phyloP scores from a whole-genome alignment of 768 basidiomycete genomes.

The Calvatia gigantea region DNA sequence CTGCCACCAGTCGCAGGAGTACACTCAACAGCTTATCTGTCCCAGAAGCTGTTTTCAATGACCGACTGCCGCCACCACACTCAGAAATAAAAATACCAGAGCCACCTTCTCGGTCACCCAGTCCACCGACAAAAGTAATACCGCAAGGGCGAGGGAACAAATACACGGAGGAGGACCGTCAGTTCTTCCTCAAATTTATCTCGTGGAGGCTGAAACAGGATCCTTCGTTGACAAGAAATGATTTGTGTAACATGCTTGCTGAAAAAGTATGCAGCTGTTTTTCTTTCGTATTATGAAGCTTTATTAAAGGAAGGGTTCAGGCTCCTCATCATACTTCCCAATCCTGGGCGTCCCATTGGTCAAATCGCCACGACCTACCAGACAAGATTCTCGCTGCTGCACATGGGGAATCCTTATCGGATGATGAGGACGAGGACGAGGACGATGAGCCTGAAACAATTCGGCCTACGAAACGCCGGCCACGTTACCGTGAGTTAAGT shows the following conservation, averaged over 20 bases:
- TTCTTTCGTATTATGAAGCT: neutral
- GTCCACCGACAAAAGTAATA: slow-evolving; percentile 53
- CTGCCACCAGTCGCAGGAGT: slow-evolving; percentile 31
- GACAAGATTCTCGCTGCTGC: slow-evolving; percentile 58
- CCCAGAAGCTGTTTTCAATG: slow-evolving; percentile 42
- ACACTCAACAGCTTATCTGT: slow-evolving; percentile 64
- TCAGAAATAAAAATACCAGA: slow-evolving; percentile 55
- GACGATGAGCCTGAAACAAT: slow-evolving; percentile 17
- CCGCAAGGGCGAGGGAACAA: slow-evolving; percentile 49
- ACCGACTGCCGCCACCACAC: slow-evolving; percentile 56
- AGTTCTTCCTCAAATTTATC: slow-evolving; percentile 65
- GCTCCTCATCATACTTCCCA: slow-evolving; percentile 61
- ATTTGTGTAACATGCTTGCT: slow-evolving; percentile 51
- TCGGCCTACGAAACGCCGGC: slow-evolving; percentile 14
- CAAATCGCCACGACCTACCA: slow-evolving; percentile 57
- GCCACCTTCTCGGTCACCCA: slow-evolving; percentile 68
- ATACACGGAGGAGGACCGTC: slow-evolving; percentile 64
- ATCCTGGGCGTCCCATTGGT: slow-evolving; percentile 72
- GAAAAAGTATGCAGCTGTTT: slow-evolving; percentile 47
- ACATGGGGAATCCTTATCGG: slow-evolving; percentile 25
- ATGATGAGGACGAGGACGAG: slow-evolving; percentile 21
- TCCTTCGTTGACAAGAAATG: slow-evolving; percentile 46
- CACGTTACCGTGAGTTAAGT: slow-evolving; percentile 18
- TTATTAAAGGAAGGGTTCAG: slow-evolving; percentile 28
- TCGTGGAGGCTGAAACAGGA: slow-evolving; percentile 57